Percentiles rank a stretch among this genome's conserved stretches.
phyloP scores from a whole-genome alignment of 164 flowering plant genomes.

The Akebia trifoliata region DNA sequence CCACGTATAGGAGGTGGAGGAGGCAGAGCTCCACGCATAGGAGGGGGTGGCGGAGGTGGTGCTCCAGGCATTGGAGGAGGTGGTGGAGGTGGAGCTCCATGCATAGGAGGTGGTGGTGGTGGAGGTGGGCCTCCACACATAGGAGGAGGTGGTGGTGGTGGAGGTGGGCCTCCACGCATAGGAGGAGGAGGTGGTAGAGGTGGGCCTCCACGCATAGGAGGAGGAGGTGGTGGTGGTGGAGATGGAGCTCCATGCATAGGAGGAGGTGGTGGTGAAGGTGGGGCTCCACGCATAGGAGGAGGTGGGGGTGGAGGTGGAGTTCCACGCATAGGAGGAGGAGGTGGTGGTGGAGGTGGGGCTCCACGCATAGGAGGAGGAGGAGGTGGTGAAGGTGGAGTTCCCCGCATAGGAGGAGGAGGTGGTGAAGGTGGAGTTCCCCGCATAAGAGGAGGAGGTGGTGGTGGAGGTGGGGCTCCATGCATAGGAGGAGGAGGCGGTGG shows the following conservation, averaged over 20 bases:
- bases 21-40: conserved; percentile 6
- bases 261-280: conserved; percentile 19
- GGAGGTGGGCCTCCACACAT: conserved; percentile 1
- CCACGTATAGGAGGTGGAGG: conserved; percentile 7
- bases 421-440: conserved; percentile 15
- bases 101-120: conserved; percentile 4
- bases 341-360: conserved; percentile 22
- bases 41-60: conserved; percentile 9
- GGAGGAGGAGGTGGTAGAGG: conserved; percentile 6
- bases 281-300: conserved; percentile 17
- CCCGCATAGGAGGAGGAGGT: conserved; percentile 17
- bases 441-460: conserved; percentile 17
- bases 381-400: conserved; percentile 26
- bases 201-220: conserved; percentile 4
- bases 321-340: conserved; percentile 9
- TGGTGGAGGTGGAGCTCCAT: conserved; percentile 1
- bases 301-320: conserved; percentile 31
- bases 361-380: conserved; percentile 13
- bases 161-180: neutral
- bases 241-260: neutral
- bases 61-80: conserved; percentile 5
- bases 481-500: conserved; percentile 24
- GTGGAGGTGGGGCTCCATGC: neutral
- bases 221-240: conserved; percentile 6
- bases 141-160: conserved; percentile 6